phyloP scores from a whole-genome alignment of 164 flowering plant genomes.

The Protea cynaroides region DNA sequence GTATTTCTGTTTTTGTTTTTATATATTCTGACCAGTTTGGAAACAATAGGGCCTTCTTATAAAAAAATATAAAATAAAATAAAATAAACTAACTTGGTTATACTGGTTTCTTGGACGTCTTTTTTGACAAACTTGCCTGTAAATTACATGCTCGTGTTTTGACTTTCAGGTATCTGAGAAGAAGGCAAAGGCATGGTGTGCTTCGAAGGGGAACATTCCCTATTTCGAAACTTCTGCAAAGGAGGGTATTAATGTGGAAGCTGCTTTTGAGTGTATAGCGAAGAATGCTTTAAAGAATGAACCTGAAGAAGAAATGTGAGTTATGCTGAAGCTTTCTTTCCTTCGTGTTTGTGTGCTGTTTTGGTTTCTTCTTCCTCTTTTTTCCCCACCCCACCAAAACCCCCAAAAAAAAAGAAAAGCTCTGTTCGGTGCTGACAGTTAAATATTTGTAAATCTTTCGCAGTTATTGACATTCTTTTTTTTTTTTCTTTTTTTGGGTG shows the following conservation, averaged over 20 bases:
- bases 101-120: background rate
- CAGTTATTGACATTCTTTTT: constrained; percentile 2
- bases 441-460: background rate
- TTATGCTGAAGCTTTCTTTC: constrained; percentile 12
- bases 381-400: too few relatives aligned
- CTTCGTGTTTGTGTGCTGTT: background rate
- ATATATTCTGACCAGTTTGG: too few relatives aligned
- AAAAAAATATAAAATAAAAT: too few relatives aligned
- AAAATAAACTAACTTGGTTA: too few relatives aligned
- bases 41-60: too few relatives aligned
- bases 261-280: constrained; percentile 81
- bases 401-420: background rate
- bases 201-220: constrained; percentile 87
- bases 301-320: constrained; percentile 86
- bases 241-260: constrained; percentile 91
- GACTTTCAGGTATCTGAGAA: constrained; percentile 77
- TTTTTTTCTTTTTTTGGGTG: constrained; percentile 9
- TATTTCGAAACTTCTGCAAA: constrained; percentile 94
- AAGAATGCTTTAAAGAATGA: constrained; percentile 82
- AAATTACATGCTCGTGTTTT: background rate
- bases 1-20: background rate
- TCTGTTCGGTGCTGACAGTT: background rate
- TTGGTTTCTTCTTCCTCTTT: background rate
- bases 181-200: constrained; percentile 93
- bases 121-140: background rate